Evolutionary conservation across 345 rosid species (phyloP).

Genomic region (Eutrema japonicum): DNA sequence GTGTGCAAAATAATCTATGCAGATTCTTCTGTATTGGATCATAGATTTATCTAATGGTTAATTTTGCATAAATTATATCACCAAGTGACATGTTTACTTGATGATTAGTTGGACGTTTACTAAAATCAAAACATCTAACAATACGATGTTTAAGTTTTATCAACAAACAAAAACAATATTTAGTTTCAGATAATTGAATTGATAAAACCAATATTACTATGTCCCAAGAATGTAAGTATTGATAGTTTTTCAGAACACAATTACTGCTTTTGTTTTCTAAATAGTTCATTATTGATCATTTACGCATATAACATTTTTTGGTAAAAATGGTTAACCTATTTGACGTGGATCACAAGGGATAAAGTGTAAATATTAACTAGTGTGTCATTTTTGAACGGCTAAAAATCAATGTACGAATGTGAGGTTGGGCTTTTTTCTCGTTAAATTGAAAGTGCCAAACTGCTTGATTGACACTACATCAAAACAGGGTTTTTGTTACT

Average conservation of each 20-base stretch:
- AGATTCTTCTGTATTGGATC: neutral
- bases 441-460: neutral
- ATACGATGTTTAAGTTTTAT: neutral
- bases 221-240: slow-evolving; percentile 1
- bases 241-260: neutral
- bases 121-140: neutral
- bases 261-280: neutral
- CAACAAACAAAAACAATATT: neutral
- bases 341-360: neutral
- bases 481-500: too few relatives aligned
- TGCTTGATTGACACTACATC: too few relatives aligned
- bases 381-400: slow-evolving; percentile 7
- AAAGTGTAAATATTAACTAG: neutral
- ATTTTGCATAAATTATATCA: neutral
- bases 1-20: neutral
- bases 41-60: neutral
- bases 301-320: neutral
- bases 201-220: neutral
- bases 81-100: neutral
- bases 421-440: neutral
- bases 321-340: neutral
- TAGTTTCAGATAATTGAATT: neutral
- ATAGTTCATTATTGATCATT: neutral
- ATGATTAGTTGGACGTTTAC: neutral
- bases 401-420: slow-evolving; percentile 1